Conservation (phyloP, 1,139 yeast species). For the Debaryomyces fabryi region DNA sequence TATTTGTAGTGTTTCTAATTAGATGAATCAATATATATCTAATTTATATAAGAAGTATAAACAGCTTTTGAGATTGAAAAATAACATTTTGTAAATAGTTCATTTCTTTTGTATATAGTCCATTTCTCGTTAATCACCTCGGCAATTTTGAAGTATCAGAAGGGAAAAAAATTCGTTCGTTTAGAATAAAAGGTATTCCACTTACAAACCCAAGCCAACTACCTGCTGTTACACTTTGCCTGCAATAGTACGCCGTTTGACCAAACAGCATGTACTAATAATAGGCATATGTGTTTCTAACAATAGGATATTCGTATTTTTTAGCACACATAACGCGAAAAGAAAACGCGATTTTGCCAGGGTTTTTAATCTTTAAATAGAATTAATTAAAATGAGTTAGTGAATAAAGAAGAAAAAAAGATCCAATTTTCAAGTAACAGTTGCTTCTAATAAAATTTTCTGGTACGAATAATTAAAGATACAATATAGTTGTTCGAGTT, state of each 20-base stretch:
- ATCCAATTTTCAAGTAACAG: background rate
- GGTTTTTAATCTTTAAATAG: background rate
- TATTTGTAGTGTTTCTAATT: no score
- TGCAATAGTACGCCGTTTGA: background rate
- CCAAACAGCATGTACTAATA: background rate
- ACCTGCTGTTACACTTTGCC: background rate
- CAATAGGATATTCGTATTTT: background rate
- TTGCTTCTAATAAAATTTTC: background rate
- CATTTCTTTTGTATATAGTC: background rate
- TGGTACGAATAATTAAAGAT: background rate
- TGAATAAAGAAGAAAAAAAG: background rate
- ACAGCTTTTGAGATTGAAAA: background rate
- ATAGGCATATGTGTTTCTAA: background rate
- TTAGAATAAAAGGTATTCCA: background rate
- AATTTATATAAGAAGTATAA: background rate
- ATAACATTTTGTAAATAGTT: background rate
- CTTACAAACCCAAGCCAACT: background rate
- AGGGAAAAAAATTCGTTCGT: background rate
- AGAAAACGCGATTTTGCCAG: slow-evolving; percentile 1
- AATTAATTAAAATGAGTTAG: background rate
- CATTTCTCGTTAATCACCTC: background rate
- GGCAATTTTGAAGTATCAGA: background rate
- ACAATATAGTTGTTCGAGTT: background rate
- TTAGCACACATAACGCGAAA: background rate
- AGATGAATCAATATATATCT: no score